Evolutionary conservation across 2,329 filamentous ascomycete genomes (phyloP), one percentile per base, ranked within the genome.

Genomic region (Diaporthe vexans): DNA sequence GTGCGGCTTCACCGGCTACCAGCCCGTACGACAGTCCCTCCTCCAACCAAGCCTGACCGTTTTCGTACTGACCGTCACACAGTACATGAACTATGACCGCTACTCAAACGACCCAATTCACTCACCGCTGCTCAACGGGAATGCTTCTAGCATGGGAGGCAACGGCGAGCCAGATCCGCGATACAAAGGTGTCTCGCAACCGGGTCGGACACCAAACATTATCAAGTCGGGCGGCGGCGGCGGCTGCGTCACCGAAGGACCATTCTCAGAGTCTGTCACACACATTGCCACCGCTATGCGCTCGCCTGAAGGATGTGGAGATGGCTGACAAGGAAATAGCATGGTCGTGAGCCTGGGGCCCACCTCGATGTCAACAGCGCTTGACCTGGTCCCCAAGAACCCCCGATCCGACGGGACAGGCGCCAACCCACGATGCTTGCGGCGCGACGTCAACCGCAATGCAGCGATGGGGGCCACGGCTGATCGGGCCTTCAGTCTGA

Each of bases 41-140:
- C 2, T 26, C 2, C 33, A 54, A 13, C 29, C 13, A 40, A 6
- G 26, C 8, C 21, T 29, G 21, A 3, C 1, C 3, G 35, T 5
- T 21, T 6, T 40, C 19, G 21, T 63, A 29, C 35, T 68, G 33
- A 68, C 33, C 24, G 9, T 21, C 2, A 9, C 8, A 21, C 11
- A 68, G 63, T 68, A 68, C 11, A 68, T 68, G 63, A 68, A 68
- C 24, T 68, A 68, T n/a, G 48, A 68, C 33, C 63, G 85, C 75
- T 88, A 86, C 79, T 82, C 87, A 0, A 76, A 83, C 1, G 86
- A 90, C 71, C 84, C 86, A 0, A 75, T 81, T 72, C 84, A 87
- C 77, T 89, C 88, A 0, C 86, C 88, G 24, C 78, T 90, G 63
- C 87, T 91, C 76, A 88, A 89, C 75, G 90, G 89, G 72, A 87